Percentiles rank a stretch among this genome's conserved stretches.
phyloP scores from a whole-genome alignment of 1,284 basidiomycete genomes.

The Laetiporus sulphureus region DNA sequence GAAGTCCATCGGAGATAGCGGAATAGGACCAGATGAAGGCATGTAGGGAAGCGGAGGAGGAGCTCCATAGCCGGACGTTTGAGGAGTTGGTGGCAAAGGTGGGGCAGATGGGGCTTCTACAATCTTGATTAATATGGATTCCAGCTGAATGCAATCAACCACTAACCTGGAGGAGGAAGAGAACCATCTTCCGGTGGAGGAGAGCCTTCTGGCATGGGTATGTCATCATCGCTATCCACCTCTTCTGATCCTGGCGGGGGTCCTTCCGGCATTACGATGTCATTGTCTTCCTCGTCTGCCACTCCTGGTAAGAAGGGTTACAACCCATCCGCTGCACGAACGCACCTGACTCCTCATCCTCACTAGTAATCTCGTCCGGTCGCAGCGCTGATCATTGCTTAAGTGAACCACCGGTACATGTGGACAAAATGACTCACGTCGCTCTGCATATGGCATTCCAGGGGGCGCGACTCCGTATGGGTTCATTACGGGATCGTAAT shows the following conservation, averaged over 20 bases:
- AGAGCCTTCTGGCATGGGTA: constrained; percentile 80
- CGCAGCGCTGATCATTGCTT: constrained; percentile 38
- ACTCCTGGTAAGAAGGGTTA: too few relatives aligned
- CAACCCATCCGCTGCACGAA: constrained; percentile 7
- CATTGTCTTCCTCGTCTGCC: constrained; percentile 36
- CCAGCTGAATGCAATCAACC: too few relatives aligned
- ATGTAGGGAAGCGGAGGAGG: constrained; percentile 15
- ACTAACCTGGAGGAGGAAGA: constrained; percentile 9
- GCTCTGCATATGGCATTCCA: constrained; percentile 90
- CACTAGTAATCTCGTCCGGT: constrained; percentile 57
- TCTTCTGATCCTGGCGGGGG: constrained; percentile 56
- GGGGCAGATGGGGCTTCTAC: background rate
- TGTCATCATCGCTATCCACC: constrained; percentile 68
- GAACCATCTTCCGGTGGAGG: constrained; percentile 40
- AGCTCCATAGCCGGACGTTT: constrained; percentile 15
- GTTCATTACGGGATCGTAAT: constrained; percentile 92
- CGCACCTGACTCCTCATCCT: constrained; percentile 41
- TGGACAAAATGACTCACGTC: constrained; percentile 47
- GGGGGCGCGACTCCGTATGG: constrained; percentile 94
- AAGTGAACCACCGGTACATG: background rate
- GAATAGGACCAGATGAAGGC: too few relatives aligned
- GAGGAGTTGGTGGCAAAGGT: background rate
- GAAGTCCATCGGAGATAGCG: constrained; percentile 7
- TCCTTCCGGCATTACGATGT: constrained; percentile 67
- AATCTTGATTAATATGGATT: too few relatives aligned